Base-by-base conservation (phyloP, 306 rosid species). In the Trifolium subterraneum region DNA sequence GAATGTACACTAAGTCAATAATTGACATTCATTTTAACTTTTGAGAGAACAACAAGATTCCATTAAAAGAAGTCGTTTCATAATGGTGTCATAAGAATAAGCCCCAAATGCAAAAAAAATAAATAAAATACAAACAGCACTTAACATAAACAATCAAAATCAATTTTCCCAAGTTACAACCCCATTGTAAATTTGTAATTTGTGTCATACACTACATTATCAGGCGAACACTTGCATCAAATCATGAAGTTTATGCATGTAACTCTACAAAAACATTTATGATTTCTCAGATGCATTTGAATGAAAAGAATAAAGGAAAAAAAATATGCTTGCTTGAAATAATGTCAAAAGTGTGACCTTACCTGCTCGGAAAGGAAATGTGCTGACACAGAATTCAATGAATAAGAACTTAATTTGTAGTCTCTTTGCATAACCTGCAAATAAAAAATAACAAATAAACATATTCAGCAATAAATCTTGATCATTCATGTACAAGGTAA, bases 361-460 rank as follows among this genome's bases (percentile, higher is more conserved):
- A 88, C 99, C 93, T 94, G 97, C 86, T 94, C 97, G 15, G 97
- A 92, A 70, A 94, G 99, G 80, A 94, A 94, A 80, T 92, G 96
- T 18, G 99, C 90, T 1, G 97, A 94, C 78, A 94, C 99, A 71
- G 96, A 94, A 82, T 94, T 94, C 85, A 94, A 81, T 2, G 99
- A 94, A 82, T 94, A 94, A 5, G 99, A 94, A 85, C 99, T 94
- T 79, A 94, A 75, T 74, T 94, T 94, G 78, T 94, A 87, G 81
- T 94, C 97, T 19, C 97, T 88, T 83, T 94, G 99, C 92, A 94
- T 71, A 76, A 61, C 95, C 97, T 94, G 79, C 81, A 74, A 56
- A 60, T 12, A 60, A 64, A 27, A 78, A 62, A 80, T 18, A 81
- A 60, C 56, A 52, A 67, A 68, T 23, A 47, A 82, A 83, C 75